Percentiles rank a stretch among this genome's conserved stretches.
These are phyloP conservation scores for Blastobotrys buckinghamii DNA, from an alignment of 1,139 yeast species.

Conservation along the genomic window DNA sequence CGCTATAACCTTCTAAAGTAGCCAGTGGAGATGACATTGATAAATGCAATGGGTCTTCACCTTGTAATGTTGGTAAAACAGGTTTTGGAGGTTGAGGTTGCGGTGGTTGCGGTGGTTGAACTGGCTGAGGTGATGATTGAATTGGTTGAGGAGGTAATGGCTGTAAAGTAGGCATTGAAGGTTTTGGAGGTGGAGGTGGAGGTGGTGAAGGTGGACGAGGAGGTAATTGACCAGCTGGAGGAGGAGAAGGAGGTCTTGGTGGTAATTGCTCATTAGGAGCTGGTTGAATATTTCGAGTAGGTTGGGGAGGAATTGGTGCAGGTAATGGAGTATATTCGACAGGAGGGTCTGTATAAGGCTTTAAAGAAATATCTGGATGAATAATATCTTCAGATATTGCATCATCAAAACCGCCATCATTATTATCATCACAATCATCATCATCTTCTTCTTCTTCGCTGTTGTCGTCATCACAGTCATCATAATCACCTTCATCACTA, in stretches of 20 bases:
- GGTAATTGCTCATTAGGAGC: not conserved
- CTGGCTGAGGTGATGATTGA: not conserved
- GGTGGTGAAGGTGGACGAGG: not conserved
- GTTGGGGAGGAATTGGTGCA: too few relatives aligned
- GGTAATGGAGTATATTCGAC: too few relatives aligned
- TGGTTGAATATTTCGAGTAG: too few relatives aligned
- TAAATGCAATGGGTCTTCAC: too few relatives aligned
- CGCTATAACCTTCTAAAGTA: not conserved
- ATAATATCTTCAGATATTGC: not conserved
- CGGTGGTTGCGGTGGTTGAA: not conserved
- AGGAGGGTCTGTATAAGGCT: not conserved
- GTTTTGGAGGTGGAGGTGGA: not conserved
- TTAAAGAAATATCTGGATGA: not conserved
- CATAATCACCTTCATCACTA: not conserved
- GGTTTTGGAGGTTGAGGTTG: not conserved
- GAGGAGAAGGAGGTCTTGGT: not conserved
- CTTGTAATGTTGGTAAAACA: conserved; percentile 6
- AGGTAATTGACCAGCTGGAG: too few relatives aligned
- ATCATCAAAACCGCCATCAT: not conserved
- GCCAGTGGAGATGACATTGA: too few relatives aligned
- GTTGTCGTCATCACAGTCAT: not conserved
- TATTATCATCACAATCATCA: not conserved
- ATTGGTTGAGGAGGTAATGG: not conserved
- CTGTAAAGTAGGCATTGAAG: not conserved
- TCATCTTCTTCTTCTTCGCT: not conserved